A percentile compares a stretch with the other conserved stretches of the same genome.
Conservation (phyloP, 768 basidiomycete species). For the Artomyces pyxidatus region DNA sequence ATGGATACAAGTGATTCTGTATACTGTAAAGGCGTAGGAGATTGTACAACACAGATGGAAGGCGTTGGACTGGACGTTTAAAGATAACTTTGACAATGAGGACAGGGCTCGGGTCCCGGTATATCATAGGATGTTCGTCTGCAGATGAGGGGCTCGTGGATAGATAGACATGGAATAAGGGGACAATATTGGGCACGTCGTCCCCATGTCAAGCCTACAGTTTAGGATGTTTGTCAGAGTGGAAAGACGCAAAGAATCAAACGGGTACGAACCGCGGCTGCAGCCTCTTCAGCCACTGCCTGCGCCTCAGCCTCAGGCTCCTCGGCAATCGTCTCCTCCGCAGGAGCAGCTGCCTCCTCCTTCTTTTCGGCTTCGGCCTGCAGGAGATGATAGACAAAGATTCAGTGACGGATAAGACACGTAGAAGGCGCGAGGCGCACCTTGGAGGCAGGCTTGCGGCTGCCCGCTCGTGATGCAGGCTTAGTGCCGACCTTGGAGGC, state of each 20-base stretch:
- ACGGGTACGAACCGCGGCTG: not conserved
- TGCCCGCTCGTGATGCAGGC: conserved; percentile 18
- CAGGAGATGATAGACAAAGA: not conserved
- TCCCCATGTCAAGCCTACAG: not conserved
- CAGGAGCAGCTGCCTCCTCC: conserved; percentile 3
- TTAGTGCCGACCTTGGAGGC: conserved; percentile 25
- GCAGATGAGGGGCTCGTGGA: too few relatives aligned
- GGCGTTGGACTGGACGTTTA: too few relatives aligned
- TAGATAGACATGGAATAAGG: too few relatives aligned
- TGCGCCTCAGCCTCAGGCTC: conserved; percentile 15
- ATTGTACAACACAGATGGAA: too few relatives aligned
- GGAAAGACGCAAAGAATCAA: too few relatives aligned
- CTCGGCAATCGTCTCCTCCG: conserved; percentile 12
- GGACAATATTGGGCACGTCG: too few relatives aligned
- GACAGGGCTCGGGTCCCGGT: too few relatives aligned
- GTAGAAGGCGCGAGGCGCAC: conserved; percentile 15
- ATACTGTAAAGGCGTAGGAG: too few relatives aligned
- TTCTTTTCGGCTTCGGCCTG: conserved; percentile 14
- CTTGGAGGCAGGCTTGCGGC: conserved; percentile 27
- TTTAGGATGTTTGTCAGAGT: too few relatives aligned
- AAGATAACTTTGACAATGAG: too few relatives aligned
- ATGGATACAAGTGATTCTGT: too few relatives aligned
- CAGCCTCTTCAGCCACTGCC: conserved; percentile 1
- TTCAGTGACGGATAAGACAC: conserved; percentile 5
- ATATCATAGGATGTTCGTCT: too few relatives aligned